These are phyloP conservation scores for Pichiaceae sp. DNA, from an alignment of 1,139 yeast genomes.

Conservation along the genomic window DNA sequence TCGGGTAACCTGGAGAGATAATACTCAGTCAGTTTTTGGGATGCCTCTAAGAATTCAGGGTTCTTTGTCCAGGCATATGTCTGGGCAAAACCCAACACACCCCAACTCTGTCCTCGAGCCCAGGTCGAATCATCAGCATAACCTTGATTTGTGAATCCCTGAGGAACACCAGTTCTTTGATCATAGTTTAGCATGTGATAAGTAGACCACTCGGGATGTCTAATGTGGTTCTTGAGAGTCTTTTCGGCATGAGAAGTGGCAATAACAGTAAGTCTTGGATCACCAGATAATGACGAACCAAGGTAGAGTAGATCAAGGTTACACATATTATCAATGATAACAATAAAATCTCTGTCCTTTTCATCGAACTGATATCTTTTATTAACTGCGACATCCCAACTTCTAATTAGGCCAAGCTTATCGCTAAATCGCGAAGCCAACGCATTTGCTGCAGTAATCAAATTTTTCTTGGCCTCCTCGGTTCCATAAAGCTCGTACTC, in stretches of 20 bases:
- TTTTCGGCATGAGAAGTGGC: background rate
- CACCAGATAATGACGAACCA: background rate
- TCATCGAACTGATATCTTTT: background rate
- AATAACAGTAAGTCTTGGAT: background rate
- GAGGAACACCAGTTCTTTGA: background rate
- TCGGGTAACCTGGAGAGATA: background rate
- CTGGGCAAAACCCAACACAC: background rate
- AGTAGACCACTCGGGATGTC: background rate
- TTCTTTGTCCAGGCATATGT: background rate
- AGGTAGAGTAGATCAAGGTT: background rate
- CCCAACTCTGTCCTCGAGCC: constrained; percentile 1
- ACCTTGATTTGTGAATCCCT: background rate
- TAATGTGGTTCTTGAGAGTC: background rate
- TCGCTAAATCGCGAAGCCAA: background rate
- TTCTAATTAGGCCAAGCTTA: background rate
- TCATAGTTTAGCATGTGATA: background rate
- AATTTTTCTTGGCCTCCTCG: background rate
- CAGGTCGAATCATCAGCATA: background rate
- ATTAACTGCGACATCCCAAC: background rate
- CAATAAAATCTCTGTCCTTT: background rate
- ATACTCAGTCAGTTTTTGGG: background rate
- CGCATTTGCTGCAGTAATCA: background rate
- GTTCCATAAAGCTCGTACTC: background rate
- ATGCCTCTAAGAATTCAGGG: background rate
- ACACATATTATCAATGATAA: background rate